Base-by-base conservation (phyloP, 768 basidiomycete genomes). In the Lyophyllum decastes region DNA sequence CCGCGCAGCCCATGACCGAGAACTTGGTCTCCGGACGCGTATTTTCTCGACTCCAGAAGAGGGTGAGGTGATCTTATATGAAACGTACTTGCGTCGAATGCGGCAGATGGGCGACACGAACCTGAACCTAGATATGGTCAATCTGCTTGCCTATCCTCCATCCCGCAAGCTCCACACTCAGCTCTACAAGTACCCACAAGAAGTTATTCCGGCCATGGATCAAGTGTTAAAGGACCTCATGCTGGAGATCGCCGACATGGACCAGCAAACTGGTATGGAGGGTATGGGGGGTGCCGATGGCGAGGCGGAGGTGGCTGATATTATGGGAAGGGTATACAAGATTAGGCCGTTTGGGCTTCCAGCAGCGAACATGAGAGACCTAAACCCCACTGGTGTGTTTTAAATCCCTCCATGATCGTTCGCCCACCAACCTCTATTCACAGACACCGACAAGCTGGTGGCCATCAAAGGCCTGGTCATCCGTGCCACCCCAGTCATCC, bases 381-480 rank as follows among this genome's bases (percentile, higher is more conserved):
- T 99, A 53, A 98, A 98, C 69, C 97, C 97, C 4, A 87, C 82
- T 57, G 96, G 96, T 94, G 63, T 58, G 78, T 68, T 43, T 19
- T 44, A 41, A 34, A 10, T 12, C 44, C n/a, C 34, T 41, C 26
- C 55, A 11, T 50, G 19, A 43, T 52, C 40, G 10, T 46, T 49
- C 21, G 21, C 58, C 34, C 33, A 38, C 46, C 24, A 45, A 26
- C 26, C 11, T 11, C 26, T 54, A 33, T 24, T 54, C 46, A 33
- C 60, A 98, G 97, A 99, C 68, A 99, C 97, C 64, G 97, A 99
- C 81, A 97, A 98, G 73, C 87, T 99, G 19, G 91, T 97, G 19
- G 89, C 86, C 55, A 90, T 99, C 76, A 97, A 96, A 71, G 97
- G 97, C 56, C 86, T 99, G 7, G 94, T 98, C 66, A 98, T 99